Conservation (phyloP, 768 basidiomycete genomes). For the Rhodotorula sphaerocarpa region DNA sequence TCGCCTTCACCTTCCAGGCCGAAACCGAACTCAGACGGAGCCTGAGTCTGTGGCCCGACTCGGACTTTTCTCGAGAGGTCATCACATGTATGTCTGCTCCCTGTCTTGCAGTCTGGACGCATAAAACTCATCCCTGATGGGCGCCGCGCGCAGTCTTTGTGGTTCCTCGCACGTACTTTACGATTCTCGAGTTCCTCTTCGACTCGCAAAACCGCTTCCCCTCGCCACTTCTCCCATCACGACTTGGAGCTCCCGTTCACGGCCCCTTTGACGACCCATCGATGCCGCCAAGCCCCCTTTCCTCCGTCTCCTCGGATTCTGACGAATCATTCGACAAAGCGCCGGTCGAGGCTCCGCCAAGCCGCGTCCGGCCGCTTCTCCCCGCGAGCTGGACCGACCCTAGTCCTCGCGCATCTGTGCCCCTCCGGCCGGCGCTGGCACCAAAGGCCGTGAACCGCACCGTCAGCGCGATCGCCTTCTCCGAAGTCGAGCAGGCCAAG, state of each 20-base stretch:
- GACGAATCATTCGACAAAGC: too few species aligned
- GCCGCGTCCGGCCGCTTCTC: not conserved
- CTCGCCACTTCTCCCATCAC: too few species aligned
- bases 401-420: not conserved
- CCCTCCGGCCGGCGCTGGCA: conserved; percentile 3
- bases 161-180: conserved; percentile 12
- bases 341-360: too few species aligned
- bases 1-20: conserved; percentile 10
- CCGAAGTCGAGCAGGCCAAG: conserved; percentile 4
- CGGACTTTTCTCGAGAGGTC: conserved; percentile 24
- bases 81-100: conserved; percentile 4
- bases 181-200: conserved; percentile 30
- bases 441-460: conserved; percentile 16
- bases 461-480: not conserved
- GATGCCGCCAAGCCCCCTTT: conserved; percentile 14
- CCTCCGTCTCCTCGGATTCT: not conserved
- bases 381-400: not conserved
- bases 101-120: too few species aligned
- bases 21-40: conserved; percentile 18
- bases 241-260: too few species aligned
- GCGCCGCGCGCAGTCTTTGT: conserved; percentile 9
- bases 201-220: conserved; percentile 25
- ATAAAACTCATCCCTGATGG: not conserved
- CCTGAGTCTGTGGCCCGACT: conserved; percentile 22
- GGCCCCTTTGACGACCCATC: conserved; percentile 14